Percentiles rank a stretch among this genome's conserved stretches.
Evolutionary conservation across 2,329 filamentous ascomycete species (phyloP).

Genomic region (Penicillium fuscoglaucum): DNA sequence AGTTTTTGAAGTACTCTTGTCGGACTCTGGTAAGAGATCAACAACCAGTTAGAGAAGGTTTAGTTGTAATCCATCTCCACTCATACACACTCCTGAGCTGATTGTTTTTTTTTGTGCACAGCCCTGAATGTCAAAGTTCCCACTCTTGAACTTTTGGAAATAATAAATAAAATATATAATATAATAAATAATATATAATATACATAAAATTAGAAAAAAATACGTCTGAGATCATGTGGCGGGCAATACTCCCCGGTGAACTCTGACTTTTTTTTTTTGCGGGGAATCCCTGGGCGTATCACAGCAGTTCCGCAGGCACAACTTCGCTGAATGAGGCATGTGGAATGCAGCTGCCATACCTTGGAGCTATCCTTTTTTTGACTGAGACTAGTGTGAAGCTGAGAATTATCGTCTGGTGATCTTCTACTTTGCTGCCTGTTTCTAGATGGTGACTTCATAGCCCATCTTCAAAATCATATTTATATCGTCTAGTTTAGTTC

Average conservation of each 20-base stretch:
- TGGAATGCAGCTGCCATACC: constrained; percentile 21
- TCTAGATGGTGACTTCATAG: constrained; percentile 15
- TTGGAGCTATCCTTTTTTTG: constrained; percentile 15
- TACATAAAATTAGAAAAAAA: not conserved
- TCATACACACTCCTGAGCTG: constrained; percentile 8
- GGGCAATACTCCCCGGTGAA: constrained; percentile 15
- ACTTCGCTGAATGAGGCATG: constrained; percentile 22
- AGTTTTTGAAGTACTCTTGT: constrained; percentile 14
- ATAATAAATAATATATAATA: not conserved
- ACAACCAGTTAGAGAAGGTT: constrained; percentile 5
- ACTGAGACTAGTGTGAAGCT: constrained; percentile 12
- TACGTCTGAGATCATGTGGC: constrained; percentile 21
- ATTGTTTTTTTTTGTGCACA: constrained; percentile 5
- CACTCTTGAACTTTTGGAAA: not conserved
- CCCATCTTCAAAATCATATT: constrained; percentile 16
- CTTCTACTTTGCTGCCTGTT: constrained; percentile 19
- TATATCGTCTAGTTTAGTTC: constrained; percentile 11
- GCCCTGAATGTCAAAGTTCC: constrained; percentile 6
- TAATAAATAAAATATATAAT: not conserved
- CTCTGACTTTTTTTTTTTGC: constrained; percentile 22
- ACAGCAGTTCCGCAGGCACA: constrained; percentile 19
- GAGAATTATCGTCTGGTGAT: constrained; percentile 22
- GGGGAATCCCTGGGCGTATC: constrained; percentile 32
- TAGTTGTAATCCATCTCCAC: constrained; percentile 7
- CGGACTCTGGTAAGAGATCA: constrained; percentile 8